phyloP scores from a whole-genome alignment of 257 asterid genomes.

The Paraleonurus japonicus region DNA sequence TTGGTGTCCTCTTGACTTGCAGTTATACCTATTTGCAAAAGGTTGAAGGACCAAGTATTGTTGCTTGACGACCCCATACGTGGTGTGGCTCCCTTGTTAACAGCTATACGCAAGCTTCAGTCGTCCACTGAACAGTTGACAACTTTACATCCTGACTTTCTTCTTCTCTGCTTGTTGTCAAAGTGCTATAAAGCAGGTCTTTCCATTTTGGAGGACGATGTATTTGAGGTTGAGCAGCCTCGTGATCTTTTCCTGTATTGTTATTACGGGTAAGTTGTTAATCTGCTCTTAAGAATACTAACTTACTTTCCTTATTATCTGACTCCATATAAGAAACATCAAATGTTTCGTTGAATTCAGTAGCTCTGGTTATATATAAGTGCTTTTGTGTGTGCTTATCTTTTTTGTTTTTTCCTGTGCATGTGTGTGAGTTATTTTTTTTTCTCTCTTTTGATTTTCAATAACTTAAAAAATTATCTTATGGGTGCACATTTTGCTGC shows the following conservation, averaged over 20 bases:
- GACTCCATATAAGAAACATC: neutral
- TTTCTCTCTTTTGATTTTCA: neutral
- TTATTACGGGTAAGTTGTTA: constrained; percentile 78
- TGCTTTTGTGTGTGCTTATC: neutral
- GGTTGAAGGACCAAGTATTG: constrained; percentile 73
- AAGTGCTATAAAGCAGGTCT: constrained; percentile 83
- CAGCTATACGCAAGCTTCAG: constrained; percentile 74
- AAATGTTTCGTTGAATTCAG: neutral
- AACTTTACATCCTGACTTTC: constrained; percentile 82
- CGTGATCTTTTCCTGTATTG: constrained; percentile 84
- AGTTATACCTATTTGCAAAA: constrained; percentile 81
- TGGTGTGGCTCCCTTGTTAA: constrained; percentile 81
- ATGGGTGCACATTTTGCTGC: neutral
- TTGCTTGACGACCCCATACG: constrained; percentile 70
- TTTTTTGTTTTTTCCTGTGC: too few species aligned
- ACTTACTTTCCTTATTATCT: neutral
- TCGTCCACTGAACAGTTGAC: constrained; percentile 75
- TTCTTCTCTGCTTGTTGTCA: constrained; percentile 73
- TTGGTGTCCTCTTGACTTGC: constrained; percentile 39
- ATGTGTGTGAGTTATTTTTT: too few species aligned
- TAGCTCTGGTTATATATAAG: neutral
- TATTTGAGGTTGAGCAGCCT: constrained; percentile 84
- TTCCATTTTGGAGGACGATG: constrained; percentile 64
- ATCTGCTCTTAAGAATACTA: constrained; percentile 2
- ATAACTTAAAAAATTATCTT: neutral